Evolutionary conservation across 2,329 filamentous ascomycete species (phyloP).

Genomic region (Scorias spongiosa): DNA sequence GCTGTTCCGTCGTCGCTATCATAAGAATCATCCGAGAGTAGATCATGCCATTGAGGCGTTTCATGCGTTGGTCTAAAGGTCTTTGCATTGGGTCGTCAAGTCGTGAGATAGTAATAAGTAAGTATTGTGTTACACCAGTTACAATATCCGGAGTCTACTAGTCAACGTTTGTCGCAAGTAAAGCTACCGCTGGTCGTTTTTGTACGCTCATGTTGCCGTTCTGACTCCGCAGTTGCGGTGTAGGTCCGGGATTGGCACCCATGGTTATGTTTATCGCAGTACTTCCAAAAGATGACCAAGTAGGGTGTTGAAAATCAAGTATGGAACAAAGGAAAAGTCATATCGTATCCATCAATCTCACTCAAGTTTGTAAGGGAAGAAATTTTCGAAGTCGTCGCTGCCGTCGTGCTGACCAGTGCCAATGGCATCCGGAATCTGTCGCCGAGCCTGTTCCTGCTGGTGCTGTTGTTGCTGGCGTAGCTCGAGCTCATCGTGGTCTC

Average conservation of each 20-base stretch:
- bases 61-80: neutral
- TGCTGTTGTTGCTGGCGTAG: conserved; percentile 10
- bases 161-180: too few relatives aligned
- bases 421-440: neutral
- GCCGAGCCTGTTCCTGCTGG: neutral
- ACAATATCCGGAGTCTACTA: neutral
- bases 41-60: neutral
- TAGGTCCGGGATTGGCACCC: too few relatives aligned
- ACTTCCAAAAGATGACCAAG: too few relatives aligned
- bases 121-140: neutral
- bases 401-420: neutral
- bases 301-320: too few relatives aligned
- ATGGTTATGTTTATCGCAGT: too few relatives aligned
- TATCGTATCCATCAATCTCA: neutral
- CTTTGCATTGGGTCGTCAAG: neutral
- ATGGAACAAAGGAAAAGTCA: too few relatives aligned
- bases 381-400: neutral
- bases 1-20: too few relatives aligned
- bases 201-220: too few relatives aligned
- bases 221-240: too few relatives aligned
- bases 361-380: neutral
- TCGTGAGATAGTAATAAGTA: neutral
- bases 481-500: conserved; percentile 35
- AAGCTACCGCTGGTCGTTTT: too few relatives aligned
- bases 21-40: neutral